Conservation (phyloP, 495 filamentous ascomycete genomes). For the Neurospora africana region DNA sequence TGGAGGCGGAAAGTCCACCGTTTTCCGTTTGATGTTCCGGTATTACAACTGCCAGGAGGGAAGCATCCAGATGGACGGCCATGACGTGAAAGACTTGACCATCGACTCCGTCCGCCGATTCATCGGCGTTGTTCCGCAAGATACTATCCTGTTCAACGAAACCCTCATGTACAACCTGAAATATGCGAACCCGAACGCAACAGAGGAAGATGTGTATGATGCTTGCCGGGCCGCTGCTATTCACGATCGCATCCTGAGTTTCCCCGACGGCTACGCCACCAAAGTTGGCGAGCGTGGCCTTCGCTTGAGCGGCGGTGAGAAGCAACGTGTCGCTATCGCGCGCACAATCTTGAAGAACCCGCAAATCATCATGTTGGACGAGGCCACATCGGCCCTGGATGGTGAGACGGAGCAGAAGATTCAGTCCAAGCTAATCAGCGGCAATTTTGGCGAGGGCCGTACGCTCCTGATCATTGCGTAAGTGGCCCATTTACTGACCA, state of each 20-base stretch:
- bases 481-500: conserved; percentile 14
- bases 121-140: conserved; percentile 94
- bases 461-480: conserved; percentile 62
- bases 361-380: conserved; percentile 89
- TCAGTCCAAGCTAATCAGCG: conserved; percentile 71
- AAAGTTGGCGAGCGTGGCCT: conserved; percentile 93
- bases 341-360: conserved; percentile 94
- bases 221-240: conserved; percentile 89
- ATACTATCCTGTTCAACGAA: conserved; percentile 95
- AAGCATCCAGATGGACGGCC: conserved; percentile 70
- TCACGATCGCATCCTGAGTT: conserved; percentile 87
- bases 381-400: conserved; percentile 91
- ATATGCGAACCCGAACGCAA: conserved; percentile 80
- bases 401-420: conserved; percentile 96
- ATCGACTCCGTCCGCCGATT: conserved; percentile 85
- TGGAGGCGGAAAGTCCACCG: conserved; percentile 91
- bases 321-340: conserved; percentile 94
- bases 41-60: conserved; percentile 81
- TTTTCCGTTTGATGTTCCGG: conserved; percentile 91
- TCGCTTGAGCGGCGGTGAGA: conserved; percentile 87
- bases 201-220: conserved; percentile 79
- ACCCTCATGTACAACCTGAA: conserved; percentile 91
- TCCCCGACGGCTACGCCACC: conserved; percentile 86
- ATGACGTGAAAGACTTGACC: conserved; percentile 73
- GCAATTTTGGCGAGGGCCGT: conserved; percentile 65